These are phyloP conservation scores for Mallotus japonicus DNA, from an alignment of 441 rosid genomes.

Conservation along the genomic window DNA sequence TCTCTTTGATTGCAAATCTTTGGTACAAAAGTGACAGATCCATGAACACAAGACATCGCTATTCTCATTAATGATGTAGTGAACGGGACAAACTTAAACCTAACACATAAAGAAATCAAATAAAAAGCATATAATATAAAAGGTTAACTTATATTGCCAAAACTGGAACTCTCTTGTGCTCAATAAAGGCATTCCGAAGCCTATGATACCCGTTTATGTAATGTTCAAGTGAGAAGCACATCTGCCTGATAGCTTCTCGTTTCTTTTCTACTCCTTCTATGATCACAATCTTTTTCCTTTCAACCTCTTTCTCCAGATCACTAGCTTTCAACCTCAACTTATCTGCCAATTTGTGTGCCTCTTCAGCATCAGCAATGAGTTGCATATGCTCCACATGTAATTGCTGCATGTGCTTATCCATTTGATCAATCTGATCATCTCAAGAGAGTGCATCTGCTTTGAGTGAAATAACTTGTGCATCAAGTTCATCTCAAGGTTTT, in stretches of 20 bases:
- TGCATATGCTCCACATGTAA: constrained; percentile 57
- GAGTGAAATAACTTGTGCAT: constrained; percentile 28
- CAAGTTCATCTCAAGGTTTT: constrained; percentile 32
- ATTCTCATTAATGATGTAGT: neutral
- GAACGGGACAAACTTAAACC: neutral
- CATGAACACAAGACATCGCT: neutral
- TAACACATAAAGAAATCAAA: neutral
- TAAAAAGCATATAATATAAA: neutral
- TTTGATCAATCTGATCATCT: constrained; percentile 43
- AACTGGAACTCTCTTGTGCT: constrained; percentile 45
- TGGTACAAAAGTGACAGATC: neutral
- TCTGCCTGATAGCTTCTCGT: constrained; percentile 83
- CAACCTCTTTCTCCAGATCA: constrained; percentile 57
- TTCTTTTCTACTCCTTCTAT: constrained; percentile 82
- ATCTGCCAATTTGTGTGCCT: constrained; percentile 26
- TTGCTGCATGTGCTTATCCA: constrained; percentile 56
- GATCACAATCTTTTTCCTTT: constrained; percentile 47
- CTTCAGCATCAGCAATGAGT: constrained; percentile 38
- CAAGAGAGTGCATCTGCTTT: constrained; percentile 39
- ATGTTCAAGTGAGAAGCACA: constrained; percentile 80
- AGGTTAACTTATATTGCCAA: constrained; percentile 34
- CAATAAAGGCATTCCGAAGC: constrained; percentile 52
- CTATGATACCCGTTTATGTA: constrained; percentile 54
- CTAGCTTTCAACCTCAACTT: constrained; percentile 36
- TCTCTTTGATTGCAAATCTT: too few species aligned